Percentiles rank a stretch among this genome's conserved stretches.
phyloP scores from a whole-genome alignment of 345 rosid genomes.

The Pugionium cornutum region DNA sequence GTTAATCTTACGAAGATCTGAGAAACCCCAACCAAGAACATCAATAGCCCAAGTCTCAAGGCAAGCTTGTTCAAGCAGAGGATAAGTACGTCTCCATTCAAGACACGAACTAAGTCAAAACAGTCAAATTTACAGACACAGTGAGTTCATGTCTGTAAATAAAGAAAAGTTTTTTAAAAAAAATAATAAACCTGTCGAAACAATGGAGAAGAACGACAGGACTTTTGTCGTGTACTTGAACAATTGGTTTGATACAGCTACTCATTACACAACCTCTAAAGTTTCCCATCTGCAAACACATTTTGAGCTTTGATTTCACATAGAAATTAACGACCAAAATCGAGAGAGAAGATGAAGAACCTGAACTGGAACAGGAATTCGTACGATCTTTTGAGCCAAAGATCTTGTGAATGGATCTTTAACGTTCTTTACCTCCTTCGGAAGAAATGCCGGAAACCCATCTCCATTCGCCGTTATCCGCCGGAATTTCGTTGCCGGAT shows the following conservation, averaged over 20 bases:
- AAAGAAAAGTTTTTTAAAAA: not conserved
- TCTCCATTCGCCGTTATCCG: constrained; percentile 32
- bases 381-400: constrained; percentile 63
- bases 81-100: constrained; percentile 75
- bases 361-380: constrained; percentile 66
- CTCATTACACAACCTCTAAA: constrained; percentile 60
- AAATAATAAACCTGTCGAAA: constrained; percentile 70
- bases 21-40: constrained; percentile 95
- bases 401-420: constrained; percentile 77
- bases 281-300: constrained; percentile 50
- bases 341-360: constrained; percentile 33
- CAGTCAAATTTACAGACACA: constrained; percentile 8
- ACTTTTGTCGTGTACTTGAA: constrained; percentile 40
- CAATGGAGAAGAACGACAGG: constrained; percentile 85
- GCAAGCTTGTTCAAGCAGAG: constrained; percentile 72
- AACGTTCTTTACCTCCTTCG: constrained; percentile 69
- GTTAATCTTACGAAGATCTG: constrained; percentile 59
- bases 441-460: constrained; percentile 78
- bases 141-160: not conserved
- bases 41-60: constrained; percentile 90
- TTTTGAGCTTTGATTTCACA: not conserved
- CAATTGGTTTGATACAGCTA: constrained; percentile 64
- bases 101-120: constrained; percentile 63
- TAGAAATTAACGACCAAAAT: not conserved
- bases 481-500: constrained; percentile 25